phyloP scores from a whole-genome alignment of 768 basidiomycete genomes.

The Collybiopsis luxurians region DNA sequence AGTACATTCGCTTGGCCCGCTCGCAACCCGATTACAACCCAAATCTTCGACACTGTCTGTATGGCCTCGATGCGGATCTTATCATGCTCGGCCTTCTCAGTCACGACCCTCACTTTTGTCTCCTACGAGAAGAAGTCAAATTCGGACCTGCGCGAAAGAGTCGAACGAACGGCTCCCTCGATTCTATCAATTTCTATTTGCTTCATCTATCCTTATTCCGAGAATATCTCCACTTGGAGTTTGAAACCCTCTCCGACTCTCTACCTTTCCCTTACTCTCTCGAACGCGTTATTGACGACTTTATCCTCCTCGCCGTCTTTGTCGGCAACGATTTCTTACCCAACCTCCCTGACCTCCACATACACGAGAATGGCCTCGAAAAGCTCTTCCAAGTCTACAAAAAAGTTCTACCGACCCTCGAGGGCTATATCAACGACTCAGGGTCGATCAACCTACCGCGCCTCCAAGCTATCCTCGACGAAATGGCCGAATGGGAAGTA shows the following conservation, averaged over 20 bases:
- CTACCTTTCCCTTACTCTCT: constrained; percentile 84
- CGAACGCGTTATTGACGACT: constrained; percentile 97
- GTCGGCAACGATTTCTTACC: constrained; percentile 98
- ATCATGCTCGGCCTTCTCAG: constrained; percentile 97
- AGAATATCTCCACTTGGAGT: constrained; percentile 97
- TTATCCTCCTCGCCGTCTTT: constrained; percentile 94
- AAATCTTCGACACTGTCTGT: constrained; percentile 95
- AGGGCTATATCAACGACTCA: constrained; percentile 90
- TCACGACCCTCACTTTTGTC: constrained; percentile 98
- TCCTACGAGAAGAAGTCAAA: constrained; percentile 96
- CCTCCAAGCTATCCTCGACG: constrained; percentile 83
- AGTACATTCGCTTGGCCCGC: constrained; percentile 92
- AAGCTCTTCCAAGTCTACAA: constrained; percentile 95
- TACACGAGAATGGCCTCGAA: constrained; percentile 96
- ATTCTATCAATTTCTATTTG: constrained; percentile 90
- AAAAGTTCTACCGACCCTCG: constrained; percentile 78
- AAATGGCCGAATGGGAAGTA: constrained; percentile 85
- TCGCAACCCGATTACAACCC: constrained; percentile 97
- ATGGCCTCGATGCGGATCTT: constrained; percentile 96
- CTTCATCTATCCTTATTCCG: constrained; percentile 92
- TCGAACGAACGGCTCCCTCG: constrained; percentile 52
- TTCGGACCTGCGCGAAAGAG: constrained; percentile 88
- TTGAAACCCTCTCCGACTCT: constrained; percentile 62
- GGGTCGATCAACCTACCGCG: constrained; percentile 79
- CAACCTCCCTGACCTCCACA: constrained; percentile 93